Conservation (phyloP, 306 rosid genomes). For the Prosopis cineraria region DNA sequence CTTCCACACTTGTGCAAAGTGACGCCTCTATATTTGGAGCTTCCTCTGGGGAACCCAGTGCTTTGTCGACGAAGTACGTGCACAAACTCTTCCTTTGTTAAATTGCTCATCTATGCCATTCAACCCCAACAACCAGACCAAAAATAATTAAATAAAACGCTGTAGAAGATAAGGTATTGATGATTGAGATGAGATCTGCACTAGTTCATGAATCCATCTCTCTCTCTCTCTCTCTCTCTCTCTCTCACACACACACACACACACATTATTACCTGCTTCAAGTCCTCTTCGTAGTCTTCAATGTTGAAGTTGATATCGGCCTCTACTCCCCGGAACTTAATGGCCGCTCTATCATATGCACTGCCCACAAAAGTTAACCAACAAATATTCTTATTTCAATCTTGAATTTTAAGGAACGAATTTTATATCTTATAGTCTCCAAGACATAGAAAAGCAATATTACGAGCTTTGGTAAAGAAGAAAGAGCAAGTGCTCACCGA, state of each 20-base stretch:
- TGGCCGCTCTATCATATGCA: conserved; percentile 98
- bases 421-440: background rate
- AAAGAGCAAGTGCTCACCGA: conserved; percentile 65
- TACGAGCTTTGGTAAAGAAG: conserved; percentile 34
- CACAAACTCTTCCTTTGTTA: conserved; percentile 95
- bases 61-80: conserved; percentile 99
- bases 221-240: background rate
- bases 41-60: conserved; percentile 97
- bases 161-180: background rate
- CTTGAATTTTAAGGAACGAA: conserved; percentile 6
- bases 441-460: conserved; percentile 23
- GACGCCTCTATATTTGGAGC: conserved; percentile 99
- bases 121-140: background rate
- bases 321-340: conserved; percentile 92
- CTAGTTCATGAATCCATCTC: background rate
- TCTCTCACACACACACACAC: too few relatives aligned
- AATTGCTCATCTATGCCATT: conserved; percentile 75
- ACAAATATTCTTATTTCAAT: background rate
- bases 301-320: conserved; percentile 94
- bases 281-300: conserved; percentile 89
- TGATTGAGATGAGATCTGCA: background rate
- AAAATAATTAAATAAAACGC: background rate
- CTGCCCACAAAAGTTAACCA: conserved; percentile 41
- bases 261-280: conserved; percentile 69
- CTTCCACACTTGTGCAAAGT: conserved; percentile 99